Conservation (phyloP, 495 filamentous ascomycete species). For the Neurospora sp. region DNA sequence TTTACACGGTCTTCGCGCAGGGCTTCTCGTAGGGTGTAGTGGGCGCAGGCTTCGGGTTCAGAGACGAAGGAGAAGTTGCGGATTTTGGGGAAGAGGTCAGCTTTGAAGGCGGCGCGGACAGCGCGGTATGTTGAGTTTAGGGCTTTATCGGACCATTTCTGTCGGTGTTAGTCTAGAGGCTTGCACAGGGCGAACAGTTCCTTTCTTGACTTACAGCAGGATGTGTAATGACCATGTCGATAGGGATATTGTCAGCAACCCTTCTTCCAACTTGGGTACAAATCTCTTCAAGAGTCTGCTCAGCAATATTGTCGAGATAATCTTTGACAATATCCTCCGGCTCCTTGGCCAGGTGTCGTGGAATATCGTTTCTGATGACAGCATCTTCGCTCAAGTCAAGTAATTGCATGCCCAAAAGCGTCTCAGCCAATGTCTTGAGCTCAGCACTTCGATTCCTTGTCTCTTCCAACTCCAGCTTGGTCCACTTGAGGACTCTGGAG, state of each 20-base stretch:
- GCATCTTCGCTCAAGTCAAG: constrained; percentile 8
- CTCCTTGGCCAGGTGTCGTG: constrained; percentile 19
- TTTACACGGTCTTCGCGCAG: constrained; percentile 6
- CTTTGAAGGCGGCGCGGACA: constrained; percentile 17
- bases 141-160: constrained; percentile 24
- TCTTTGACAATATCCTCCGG: constrained; percentile 24
- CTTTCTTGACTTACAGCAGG: constrained; percentile 15
- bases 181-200: not conserved
- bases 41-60: constrained; percentile 47
- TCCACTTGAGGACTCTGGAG: constrained; percentile 21
- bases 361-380: constrained; percentile 14
- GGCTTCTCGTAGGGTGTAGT: constrained; percentile 35
- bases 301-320: constrained; percentile 19
- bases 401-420: constrained; percentile 8
- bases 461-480: constrained; percentile 23
- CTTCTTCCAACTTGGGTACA: constrained; percentile 1
- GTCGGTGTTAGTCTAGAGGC: not conserved
- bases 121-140: constrained; percentile 24
- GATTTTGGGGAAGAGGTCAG: constrained; percentile 15
- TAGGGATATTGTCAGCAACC: constrained; percentile 8
- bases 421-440: constrained; percentile 8
- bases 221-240: constrained; percentile 27
- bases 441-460: constrained; percentile 4
- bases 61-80: constrained; percentile 34
- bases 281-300: constrained; percentile 13